These are phyloP conservation scores for Plantago elongata DNA, from an alignment of 257 asterid genomes.

Conservation along the genomic window DNA sequence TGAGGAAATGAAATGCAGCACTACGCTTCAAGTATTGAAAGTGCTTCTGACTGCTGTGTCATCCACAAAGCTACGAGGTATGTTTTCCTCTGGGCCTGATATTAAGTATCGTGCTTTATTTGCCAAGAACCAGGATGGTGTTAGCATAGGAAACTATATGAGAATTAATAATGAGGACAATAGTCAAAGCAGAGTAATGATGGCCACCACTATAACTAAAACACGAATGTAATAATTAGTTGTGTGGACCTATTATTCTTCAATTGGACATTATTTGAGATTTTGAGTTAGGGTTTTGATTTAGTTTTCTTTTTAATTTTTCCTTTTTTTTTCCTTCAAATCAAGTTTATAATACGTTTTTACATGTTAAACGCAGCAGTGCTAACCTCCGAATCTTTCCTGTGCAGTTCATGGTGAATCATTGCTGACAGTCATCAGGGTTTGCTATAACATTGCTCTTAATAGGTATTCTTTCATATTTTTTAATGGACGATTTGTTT, in stretches of 20 bases:
- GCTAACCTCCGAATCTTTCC: conserved; percentile 19
- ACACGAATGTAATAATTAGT: no score
- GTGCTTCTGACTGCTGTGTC: conserved; percentile 96
- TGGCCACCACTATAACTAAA: no score
- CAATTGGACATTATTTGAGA: no score
- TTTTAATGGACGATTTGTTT: conserved; percentile 18
- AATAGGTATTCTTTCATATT: conserved; percentile 58
- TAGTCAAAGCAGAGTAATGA: no score
- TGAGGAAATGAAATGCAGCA: conserved; percentile 54
- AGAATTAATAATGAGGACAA: no score
- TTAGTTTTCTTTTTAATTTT: no score
- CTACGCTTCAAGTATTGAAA: conserved; percentile 94
- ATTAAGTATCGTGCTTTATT: no score
- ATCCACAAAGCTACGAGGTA: conserved; percentile 89
- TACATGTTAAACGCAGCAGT: conserved; percentile 18
- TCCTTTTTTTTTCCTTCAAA: no score
- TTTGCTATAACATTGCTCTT: conserved; percentile 92
- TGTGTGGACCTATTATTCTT: no score
- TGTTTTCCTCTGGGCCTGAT: conserved; percentile 18
- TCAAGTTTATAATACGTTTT: conserved; percentile 14
- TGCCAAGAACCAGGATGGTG: no score
- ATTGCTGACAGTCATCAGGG: conserved; percentile 85
- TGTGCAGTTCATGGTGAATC: conserved; percentile 96
- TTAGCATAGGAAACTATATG: no score
- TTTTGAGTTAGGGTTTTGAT: no score